phyloP scores from a whole-genome alignment of 345 rosid species.

The Hevea brasiliensis region DNA sequence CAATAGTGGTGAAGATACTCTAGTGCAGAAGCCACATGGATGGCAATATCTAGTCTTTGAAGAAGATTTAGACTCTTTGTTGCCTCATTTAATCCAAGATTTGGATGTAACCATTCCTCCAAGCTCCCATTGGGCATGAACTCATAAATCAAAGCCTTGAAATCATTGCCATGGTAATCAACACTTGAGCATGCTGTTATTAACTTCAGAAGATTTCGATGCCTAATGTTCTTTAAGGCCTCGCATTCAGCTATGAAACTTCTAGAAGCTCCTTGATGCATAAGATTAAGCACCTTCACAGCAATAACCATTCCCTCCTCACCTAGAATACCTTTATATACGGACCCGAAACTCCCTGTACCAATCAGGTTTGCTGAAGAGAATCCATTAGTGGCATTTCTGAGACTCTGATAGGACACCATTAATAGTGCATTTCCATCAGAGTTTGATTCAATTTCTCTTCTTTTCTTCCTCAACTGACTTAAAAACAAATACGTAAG shows the following conservation, averaged over 20 bases:
- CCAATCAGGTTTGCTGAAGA: conserved; percentile 6
- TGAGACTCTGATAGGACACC: neutral
- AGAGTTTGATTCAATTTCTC: neutral
- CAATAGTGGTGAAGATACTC: no score
- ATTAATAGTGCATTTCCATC: neutral
- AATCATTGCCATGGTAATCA: no score
- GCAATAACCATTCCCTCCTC: neutral
- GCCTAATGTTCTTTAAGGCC: no score
- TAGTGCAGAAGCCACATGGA: no score
- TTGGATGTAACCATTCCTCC: no score
- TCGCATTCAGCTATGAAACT: neutral
- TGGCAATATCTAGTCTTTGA: no score
- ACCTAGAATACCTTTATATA: neutral
- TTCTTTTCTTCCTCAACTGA: neutral
- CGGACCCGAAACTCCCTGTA: neutral
- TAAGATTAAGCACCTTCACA: conserved; percentile 1
- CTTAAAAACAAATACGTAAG: neutral
- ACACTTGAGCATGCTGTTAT: no score
- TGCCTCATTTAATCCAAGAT: no score
- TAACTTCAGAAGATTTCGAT: no score
- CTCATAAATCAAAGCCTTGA: no score
- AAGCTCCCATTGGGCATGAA: no score
- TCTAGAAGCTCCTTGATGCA: neutral
- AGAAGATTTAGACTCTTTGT: no score
- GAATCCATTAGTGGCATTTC: neutral